Base-by-base conservation (phyloP, 352 stramenopile genomes). In the Pythium chondricola region DNA sequence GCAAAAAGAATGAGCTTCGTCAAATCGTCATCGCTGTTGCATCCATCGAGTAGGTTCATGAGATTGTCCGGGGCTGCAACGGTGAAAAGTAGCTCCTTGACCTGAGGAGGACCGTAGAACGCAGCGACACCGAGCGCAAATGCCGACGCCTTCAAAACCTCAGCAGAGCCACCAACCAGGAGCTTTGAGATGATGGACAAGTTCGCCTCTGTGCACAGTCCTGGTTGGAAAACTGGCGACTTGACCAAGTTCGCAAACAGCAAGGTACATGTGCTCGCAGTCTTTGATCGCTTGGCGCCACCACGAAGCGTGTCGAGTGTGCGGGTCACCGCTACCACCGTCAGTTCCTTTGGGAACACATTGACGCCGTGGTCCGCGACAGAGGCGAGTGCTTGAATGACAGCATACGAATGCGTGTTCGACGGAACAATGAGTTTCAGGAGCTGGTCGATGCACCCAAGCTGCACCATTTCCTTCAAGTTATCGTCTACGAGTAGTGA, bases 221-320 rank as follows among this genome's bases (percentile, higher is more conserved):
- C 53, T 4, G 26, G 9, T 26, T 76, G 68, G n/a, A 84, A 83
- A 18, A 71, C 51, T 9, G 47, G 48, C 0, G 72, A 86, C 30
- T 79, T 74, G 27, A 55, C 54, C 0, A 88, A 52, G 29, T 68
- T 83, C 0, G 77, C 71, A 21, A 85, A 79, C 26, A 88, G 52
- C 29, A 74, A 85, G 20, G 74, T 69, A 26, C 65, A 78, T 3
- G 77, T 54, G 33, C 71, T 75, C 2, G 77, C 77, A 14, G 47
- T 69, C 17, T 55, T 62, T 0, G 77, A 86, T 6, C 72, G 61
- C 43, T 88, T 88, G 1, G 77, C 72, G n/a, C 61, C 72, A 13
- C 77, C 77, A 27, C 77, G 63, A 9, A 88, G 38, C 0, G 77
- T 85, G 39, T 86, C 74, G n/a, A 86, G 61, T 58, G 83, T 80